A percentile compares a stretch with the other conserved stretches of the same genome.
Evolutionary conservation across 352 stramenopile species (phyloP).

Genomic region (Vaucheria bursata): DNA sequence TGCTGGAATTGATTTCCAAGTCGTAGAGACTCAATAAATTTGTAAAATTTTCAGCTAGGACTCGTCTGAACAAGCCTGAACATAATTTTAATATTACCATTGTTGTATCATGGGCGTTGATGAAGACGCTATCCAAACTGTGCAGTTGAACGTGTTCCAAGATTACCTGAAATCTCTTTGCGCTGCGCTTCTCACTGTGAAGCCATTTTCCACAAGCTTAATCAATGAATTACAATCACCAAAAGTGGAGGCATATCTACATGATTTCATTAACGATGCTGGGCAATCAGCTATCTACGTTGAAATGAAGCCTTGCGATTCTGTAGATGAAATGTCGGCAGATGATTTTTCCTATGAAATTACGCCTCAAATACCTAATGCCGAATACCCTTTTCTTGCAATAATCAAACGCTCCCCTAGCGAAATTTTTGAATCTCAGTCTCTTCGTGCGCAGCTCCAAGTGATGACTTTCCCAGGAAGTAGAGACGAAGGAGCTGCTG

Average conservation of each 20-base stretch:
- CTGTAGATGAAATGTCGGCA: background rate
- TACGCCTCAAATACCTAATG: background rate
- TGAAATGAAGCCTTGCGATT: slow-evolving; percentile 16
- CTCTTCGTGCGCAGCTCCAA: slow-evolving; percentile 5
- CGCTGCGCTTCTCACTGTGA: background rate
- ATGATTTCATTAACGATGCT: slow-evolving; percentile 19
- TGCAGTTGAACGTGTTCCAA: background rate
- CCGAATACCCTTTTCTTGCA: slow-evolving; percentile 12
- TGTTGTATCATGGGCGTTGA: background rate
- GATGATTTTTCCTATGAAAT: background rate
- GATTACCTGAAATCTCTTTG: background rate
- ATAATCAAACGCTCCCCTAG: slow-evolving; percentile 34
- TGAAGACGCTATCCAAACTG: background rate
- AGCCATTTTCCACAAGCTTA: background rate
- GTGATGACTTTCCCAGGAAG: slow-evolving; percentile 32
- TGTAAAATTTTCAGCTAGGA: no score
- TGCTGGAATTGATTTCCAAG: no score
- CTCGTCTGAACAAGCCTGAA: no score
- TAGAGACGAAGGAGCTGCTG: background rate
- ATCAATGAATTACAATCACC: background rate
- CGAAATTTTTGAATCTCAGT: slow-evolving; percentile 8
- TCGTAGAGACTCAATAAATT: no score
- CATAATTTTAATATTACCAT: no score
- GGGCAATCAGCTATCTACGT: slow-evolving; percentile 38
- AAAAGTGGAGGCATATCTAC: background rate